Percentiles rank a stretch among this genome's conserved stretches.
phyloP scores from a whole-genome alignment of 2,329 filamentous ascomycete species.

The Fusarium nisikadoi region DNA sequence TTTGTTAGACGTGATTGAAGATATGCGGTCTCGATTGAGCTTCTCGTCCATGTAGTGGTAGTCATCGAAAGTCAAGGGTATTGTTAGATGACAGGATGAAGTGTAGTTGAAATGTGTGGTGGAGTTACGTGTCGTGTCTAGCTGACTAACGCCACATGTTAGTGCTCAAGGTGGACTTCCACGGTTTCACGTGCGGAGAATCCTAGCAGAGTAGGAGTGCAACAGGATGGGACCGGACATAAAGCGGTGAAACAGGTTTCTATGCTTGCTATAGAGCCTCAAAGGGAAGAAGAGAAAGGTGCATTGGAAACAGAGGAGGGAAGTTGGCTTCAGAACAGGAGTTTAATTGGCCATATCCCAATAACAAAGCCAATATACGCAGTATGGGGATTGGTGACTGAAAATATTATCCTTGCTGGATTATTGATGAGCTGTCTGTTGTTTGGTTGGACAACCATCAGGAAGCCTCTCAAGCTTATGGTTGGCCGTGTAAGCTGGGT shows the following conservation, averaged over 20 bases:
- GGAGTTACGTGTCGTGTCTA: conserved; percentile 16
- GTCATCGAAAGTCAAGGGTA: not conserved
- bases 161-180: conserved; percentile 1
- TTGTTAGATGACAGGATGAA: conserved; percentile 10
- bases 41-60: not conserved
- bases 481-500: not conserved
- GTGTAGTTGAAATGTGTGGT: conserved; percentile 35
- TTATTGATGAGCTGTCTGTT: not conserved
- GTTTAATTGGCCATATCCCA: not conserved
- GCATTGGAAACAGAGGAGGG: not conserved
- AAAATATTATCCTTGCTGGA: not conserved
- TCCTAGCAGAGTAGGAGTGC: conserved; percentile 14
- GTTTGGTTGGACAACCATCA: not conserved
- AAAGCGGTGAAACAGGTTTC: conserved; percentile 16
- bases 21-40: not conserved
- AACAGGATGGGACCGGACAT: conserved; percentile 18
- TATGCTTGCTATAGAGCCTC: not conserved
- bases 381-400: not conserved
- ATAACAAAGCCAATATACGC: not conserved
- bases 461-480: not conserved
- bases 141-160: conserved; percentile 34
- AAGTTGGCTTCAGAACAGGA: not conserved
- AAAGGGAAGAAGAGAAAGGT: not conserved
- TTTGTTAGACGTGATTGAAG: too few species aligned
- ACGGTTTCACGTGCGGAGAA: conserved; percentile 30